Base-by-base conservation (phyloP, 345 rosid genomes). In the Trapa incisa region DNA sequence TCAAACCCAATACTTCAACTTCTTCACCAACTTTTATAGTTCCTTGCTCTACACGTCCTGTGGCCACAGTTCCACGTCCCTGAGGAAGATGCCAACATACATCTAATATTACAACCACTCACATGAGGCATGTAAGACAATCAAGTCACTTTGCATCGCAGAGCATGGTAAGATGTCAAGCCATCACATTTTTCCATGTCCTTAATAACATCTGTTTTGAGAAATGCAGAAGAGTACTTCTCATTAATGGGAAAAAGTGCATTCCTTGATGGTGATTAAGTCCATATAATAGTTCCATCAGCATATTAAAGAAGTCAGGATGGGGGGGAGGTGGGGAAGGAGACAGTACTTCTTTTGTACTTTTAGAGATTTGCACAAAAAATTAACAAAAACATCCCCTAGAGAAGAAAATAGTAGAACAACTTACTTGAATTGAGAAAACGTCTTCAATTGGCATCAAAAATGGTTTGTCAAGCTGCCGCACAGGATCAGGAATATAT, bases 61-160 rank as follows among this genome's bases (percentile, higher is more conserved):
- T 94, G 39, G 99, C 91, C 83, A 94, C 99, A 65, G 99, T 94
- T 78, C 97, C 99, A 78, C 99, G 97, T 37, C 99, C 99, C 99
- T 94, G 65, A 50, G 29, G 29, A 22, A 66, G 70, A 67, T 47
- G 33, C 37, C 52, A 65, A 65, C 37, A 65, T 17, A 39, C 41
- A 64, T 37, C 17, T 41, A 2, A 11, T 17, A 39, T 32, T 17
- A 39, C 11, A 15, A 33, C 16, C 17, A 22, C 15, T 67, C 35
- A 22, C 37, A 52, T 35, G 9, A 15, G 38, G 10, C 32, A 50
- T 15, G 17, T 15, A 15, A 15, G 22, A 15, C 56, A 45, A 15
- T 50, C 22, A 50, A 15, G 12, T 58, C 35, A 35, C 63, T 58
- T 58, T 12, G 37, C 14, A 22, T 22, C 6, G 33, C 60, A 11